Evolutionary conservation across 164 flowering plant genomes (phyloP), one percentile per base, ranked within the genome.

Genomic region (Liriodendron chinense): DNA sequence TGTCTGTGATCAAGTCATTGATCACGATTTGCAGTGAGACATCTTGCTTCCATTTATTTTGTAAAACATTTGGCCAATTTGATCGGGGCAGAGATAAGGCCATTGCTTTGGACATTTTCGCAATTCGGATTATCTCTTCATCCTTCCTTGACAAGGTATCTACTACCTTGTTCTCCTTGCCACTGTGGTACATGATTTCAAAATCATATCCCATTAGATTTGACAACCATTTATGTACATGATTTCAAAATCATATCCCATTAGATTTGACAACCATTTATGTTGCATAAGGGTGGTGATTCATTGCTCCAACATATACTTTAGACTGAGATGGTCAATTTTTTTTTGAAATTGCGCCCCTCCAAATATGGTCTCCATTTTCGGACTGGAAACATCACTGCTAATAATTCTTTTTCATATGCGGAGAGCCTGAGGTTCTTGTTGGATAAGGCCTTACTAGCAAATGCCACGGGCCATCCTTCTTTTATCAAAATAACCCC

Each of bases 141-240:
- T 14, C n/a, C 22, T 49, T 22, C 4, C 71, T 0, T 9, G 68
- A 71, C 9, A 71, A 53, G 26, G 73, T 16, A 49, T 71, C 73
- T 3, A 6, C 63, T 2, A 28, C 25, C 3, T 3, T 16, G 20
- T 71, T 71, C 26, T 49, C 62, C 2, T 3, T 50, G 18, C 63
- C 73, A 3, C 21, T 49, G 5, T 14, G 23, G 22, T 71, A 71
- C 14, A 20, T 16, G 3, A 71, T 7, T 0, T 49, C 63, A 8
- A 49, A 2, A 49, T 71, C 73, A 71, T 71, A 71, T 49, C 73
- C 73, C 2, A 71, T 18, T n/a, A 53, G 62, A 1, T 71, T 71
- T 12, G 73, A 2, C 9, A 53, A 6, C 53, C 53, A 49, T 49
- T 49, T n/a, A n/a, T n/a, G 22, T 71, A 71, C 14, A 20, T 16